Conservation (phyloP, 148 eudicot species). For the Euryodendron excelsum region DNA sequence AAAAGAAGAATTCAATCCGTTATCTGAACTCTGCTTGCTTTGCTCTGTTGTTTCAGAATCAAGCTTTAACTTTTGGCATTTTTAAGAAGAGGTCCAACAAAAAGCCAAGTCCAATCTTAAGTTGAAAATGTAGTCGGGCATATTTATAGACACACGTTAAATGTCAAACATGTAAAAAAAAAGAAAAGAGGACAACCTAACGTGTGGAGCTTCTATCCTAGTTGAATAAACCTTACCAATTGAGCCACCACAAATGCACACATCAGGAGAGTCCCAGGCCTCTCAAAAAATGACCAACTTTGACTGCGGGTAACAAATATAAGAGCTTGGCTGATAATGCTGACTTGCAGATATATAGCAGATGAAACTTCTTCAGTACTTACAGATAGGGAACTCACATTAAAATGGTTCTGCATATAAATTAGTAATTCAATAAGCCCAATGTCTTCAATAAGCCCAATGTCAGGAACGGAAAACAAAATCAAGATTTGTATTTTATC, state of each 20-base stretch:
- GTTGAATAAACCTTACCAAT: slow-evolving; percentile 38
- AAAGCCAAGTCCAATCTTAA: not conserved
- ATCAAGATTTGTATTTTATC: not conserved
- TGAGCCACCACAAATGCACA: slow-evolving; percentile 71
- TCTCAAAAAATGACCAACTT: slow-evolving; percentile 76
- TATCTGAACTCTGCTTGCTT: not conserved
- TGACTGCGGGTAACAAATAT: slow-evolving; percentile 81
- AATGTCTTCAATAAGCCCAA: not conserved
- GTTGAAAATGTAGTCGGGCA: not conserved
- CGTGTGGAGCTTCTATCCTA: slow-evolving; percentile 2
- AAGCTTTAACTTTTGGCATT: not conserved
- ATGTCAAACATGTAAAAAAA: not conserved
- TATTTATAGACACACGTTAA: not conserved
- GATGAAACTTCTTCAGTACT: slow-evolving; percentile 58
- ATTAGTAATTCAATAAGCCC: not conserved
- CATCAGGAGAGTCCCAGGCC: slow-evolving; percentile 65
- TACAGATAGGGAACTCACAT: slow-evolving; percentile 51
- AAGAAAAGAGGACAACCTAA: not conserved
- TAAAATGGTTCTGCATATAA: slow-evolving; percentile 42
- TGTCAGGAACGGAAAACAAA: slow-evolving; percentile 4
- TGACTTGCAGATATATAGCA: slow-evolving; percentile 77
- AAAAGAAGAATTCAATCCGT: not conserved
- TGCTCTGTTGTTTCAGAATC: not conserved
- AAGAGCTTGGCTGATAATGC: slow-evolving; percentile 81
- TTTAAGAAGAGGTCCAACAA: not conserved